Conservation (phyloP, 2,329 filamentous ascomycete species). For the Scedosporium minutisporum region DNA sequence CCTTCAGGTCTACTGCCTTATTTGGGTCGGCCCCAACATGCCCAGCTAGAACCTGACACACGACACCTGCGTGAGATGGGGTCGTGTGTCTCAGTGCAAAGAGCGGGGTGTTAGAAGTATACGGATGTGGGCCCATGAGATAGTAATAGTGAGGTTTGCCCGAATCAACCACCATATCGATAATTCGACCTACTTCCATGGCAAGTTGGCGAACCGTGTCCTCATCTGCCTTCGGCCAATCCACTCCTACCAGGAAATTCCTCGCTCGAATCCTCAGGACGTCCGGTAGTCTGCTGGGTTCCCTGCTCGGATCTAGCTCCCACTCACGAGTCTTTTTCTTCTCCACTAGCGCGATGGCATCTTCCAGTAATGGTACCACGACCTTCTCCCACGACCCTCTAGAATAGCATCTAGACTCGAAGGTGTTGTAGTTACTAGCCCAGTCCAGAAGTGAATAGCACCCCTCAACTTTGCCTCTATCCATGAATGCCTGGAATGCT, state of each 20-base stretch:
- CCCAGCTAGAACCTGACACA: background rate
- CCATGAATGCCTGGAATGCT: background rate
- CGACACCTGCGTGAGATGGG: background rate
- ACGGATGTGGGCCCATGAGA: background rate
- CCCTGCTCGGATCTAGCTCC: background rate
- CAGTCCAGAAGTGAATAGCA: background rate
- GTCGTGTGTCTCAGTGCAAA: background rate
- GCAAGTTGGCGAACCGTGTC: background rate
- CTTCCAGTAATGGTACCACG: background rate
- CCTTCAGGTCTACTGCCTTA: background rate
- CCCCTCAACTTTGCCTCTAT: background rate
- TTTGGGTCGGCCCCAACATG: background rate
- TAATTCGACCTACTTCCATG: background rate
- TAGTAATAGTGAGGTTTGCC: background rate
- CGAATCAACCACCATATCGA: background rate
- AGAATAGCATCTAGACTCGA: background rate
- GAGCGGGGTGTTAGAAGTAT: background rate
- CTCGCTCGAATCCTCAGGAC: background rate
- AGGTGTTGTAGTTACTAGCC: background rate
- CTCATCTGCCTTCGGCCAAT: background rate
- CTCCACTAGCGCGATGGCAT: background rate
- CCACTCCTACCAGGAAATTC: background rate
- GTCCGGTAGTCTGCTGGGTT: background rate
- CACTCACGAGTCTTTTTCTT: background rate
- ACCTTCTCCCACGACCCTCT: background rate